A percentile compares a stretch with the other conserved stretches of the same genome.
Conservation (phyloP, 2,329 filamentous ascomycete species). For the Thielaviopsis musarum region DNA sequence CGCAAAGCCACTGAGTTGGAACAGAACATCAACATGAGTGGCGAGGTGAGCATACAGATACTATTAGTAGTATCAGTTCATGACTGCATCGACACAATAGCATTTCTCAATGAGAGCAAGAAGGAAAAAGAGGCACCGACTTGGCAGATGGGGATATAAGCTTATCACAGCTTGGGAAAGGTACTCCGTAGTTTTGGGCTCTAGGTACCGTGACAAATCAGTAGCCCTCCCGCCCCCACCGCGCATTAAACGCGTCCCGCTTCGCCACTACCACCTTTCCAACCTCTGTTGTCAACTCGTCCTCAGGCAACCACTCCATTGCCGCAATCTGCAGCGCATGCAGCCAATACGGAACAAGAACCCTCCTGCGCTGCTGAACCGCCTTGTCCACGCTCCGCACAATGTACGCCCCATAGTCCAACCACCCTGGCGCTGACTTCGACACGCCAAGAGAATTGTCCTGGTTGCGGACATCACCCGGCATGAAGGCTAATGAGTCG, state of each 20-base stretch:
- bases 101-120: too few relatives aligned
- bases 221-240: neutral
- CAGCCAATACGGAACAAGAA: neutral
- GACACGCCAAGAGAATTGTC: constrained; percentile 14
- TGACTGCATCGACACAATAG: too few relatives aligned
- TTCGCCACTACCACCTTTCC: neutral
- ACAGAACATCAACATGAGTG: too few relatives aligned
- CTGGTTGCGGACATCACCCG: constrained; percentile 18
- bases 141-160: too few relatives aligned
- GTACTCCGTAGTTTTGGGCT: too few relatives aligned
- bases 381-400: neutral
- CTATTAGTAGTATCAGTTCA: too few relatives aligned
- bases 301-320: neutral
- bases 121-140: too few relatives aligned
- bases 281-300: neutral
- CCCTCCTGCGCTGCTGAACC: neutral
- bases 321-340: neutral
- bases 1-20: too few relatives aligned
- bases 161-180: too few relatives aligned
- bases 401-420: neutral
- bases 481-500: constrained; percentile 18
- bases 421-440: constrained; percentile 11
- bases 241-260: neutral
- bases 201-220: neutral
- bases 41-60: too few relatives aligned